phyloP scores from a whole-genome alignment of 177 flowering plant species.

The Vitis hybrid region DNA sequence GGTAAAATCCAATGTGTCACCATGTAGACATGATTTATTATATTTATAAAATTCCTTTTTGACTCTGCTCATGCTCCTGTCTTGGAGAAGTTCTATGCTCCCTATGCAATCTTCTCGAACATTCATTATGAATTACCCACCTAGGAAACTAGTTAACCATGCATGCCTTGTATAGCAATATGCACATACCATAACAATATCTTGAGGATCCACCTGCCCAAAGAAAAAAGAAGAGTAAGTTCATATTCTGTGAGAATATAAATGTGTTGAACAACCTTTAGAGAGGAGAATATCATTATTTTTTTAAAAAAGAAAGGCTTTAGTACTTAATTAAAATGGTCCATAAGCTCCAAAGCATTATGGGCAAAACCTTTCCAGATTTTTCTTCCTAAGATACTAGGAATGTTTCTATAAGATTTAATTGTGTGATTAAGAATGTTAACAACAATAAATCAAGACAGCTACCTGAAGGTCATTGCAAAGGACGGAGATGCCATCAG shows the following conservation, averaged over 20 bases:
- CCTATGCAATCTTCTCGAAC: too few relatives aligned
- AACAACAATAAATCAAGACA: background rate
- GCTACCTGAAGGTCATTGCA: conserved; percentile 92
- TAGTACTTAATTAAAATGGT: background rate
- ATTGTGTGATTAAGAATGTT: background rate
- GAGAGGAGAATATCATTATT: background rate
- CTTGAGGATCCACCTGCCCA: conserved; percentile 97
- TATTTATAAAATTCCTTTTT: too few relatives aligned
- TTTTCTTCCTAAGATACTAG: background rate
- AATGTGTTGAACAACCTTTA: background rate
- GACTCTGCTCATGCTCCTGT: too few relatives aligned
- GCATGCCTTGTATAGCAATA: background rate
- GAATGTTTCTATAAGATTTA: background rate
- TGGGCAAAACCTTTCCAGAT: too few relatives aligned
- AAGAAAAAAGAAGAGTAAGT: conserved; percentile 18
- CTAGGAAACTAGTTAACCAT: background rate
- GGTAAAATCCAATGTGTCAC: too few relatives aligned
- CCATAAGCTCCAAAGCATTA: too few relatives aligned
- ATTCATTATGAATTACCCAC: too few relatives aligned
- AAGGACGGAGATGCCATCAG: conserved; percentile 78
- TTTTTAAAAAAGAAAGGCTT: background rate
- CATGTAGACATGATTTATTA: too few relatives aligned
- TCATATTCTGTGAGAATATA: conserved; percentile 10
- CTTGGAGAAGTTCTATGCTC: too few relatives aligned
- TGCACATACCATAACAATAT: conserved; percentile 86